Percentiles rank a stretch among this genome's conserved stretches.
phyloP scores from a whole-genome alignment of 78 protist genomes.

The Monosiga brevicollis region DNA sequence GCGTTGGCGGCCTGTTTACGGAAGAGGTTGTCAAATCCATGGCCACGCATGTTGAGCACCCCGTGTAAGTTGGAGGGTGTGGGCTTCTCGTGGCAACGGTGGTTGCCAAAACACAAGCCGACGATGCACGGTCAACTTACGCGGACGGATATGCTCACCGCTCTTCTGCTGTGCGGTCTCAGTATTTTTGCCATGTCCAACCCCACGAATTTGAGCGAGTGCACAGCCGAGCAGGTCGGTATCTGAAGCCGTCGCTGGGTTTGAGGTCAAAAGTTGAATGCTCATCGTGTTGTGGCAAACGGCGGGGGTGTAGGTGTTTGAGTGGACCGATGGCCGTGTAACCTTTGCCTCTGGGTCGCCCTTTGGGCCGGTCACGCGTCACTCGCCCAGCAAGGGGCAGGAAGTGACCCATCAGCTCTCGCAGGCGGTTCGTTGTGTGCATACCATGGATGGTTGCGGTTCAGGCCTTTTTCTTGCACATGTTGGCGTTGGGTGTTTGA shows the following conservation, averaged over 20 bases:
- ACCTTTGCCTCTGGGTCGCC: slow-evolving; percentile 89
- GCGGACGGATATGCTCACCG: no score
- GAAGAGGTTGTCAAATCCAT: slow-evolving; percentile 52
- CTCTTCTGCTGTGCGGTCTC: no score
- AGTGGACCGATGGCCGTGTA: slow-evolving; percentile 67
- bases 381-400: no score
- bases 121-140: no score
- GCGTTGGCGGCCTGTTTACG: slow-evolving; percentile 64
- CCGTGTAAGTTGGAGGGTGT: no score
- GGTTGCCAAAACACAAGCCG: no score
- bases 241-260: neutral
- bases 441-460: no score
- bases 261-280: no score
- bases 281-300: no score
- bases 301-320: no score
- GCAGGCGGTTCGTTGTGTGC: no score
- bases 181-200: slow-evolving; percentile 74
- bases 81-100: no score
- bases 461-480: neutral
- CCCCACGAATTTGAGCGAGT: slow-evolving; percentile 76
- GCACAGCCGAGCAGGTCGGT: slow-evolving; percentile 68
- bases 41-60: slow-evolving; percentile 48
- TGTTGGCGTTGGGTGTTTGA: neutral
- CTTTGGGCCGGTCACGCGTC: slow-evolving; percentile 48
- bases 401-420: slow-evolving; percentile 46